Percentiles rank a stretch among this genome's conserved stretches.
Evolutionary conservation across 176 grass and related monocot species (phyloP).

Genomic region (Musa itinerans): DNA sequence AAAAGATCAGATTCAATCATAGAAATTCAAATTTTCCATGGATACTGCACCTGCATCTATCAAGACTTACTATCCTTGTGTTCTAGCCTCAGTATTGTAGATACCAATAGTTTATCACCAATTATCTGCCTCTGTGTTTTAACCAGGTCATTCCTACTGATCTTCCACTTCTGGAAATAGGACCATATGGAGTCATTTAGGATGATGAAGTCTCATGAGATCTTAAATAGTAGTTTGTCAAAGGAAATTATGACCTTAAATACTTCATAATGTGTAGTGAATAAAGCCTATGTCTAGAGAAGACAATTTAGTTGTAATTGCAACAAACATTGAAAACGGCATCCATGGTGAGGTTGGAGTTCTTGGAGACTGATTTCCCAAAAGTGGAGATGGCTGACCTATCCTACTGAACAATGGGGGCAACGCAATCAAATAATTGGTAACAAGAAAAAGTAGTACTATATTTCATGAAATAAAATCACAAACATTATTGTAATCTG

Average conservation of each 20-base stretch:
- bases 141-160: slow-evolving; percentile 56
- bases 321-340: slow-evolving; percentile 70
- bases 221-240: neutral
- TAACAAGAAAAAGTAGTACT: too few relatives aligned
- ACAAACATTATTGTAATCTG: too few relatives aligned
- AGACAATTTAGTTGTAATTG: slow-evolving; percentile 63
- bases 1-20: too few relatives aligned
- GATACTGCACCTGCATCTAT: too few relatives aligned
- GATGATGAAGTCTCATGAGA: neutral
- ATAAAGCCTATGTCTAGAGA: slow-evolving; percentile 46
- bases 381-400: neutral
- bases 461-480: too few relatives aligned
- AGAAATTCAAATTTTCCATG: too few relatives aligned
- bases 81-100: slow-evolving; percentile 55
- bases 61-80: slow-evolving; percentile 12
- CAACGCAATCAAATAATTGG: too few relatives aligned
- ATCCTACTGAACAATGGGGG: neutral
- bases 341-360: slow-evolving; percentile 62
- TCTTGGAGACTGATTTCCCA: slow-evolving; percentile 2
- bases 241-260: slow-evolving; percentile 47
- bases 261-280: slow-evolving; percentile 54
- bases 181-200: too few relatives aligned
- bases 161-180: slow-evolving; percentile 48
- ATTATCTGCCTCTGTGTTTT: slow-evolving; percentile 44
- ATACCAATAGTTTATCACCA: slow-evolving; percentile 61